These are phyloP conservation scores for Argentina anserina DNA, from an alignment of 306 rosid genomes.

Conservation along the genomic window DNA sequence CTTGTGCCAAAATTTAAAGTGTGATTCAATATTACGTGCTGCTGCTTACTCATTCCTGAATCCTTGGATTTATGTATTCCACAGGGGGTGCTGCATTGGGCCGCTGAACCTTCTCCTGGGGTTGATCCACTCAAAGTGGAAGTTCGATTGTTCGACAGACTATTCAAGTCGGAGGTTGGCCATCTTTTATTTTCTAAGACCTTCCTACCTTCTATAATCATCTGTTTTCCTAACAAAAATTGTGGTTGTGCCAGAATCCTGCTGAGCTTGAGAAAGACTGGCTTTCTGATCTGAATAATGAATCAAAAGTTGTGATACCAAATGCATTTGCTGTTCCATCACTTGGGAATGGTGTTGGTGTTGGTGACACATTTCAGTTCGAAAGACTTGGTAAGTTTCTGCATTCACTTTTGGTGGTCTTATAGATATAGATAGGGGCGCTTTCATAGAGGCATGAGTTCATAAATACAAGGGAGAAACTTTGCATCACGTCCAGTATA, in stretches of 20 bases:
- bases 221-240: neutral
- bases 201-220: neutral
- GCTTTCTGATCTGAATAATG: conserved; percentile 79
- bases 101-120: conserved; percentile 73
- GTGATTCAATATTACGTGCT: conserved; percentile 9
- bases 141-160: conserved; percentile 80
- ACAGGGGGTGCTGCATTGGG: conserved; percentile 98
- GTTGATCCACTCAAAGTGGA: conserved; percentile 82
- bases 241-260: conserved; percentile 58
- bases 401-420: neutral
- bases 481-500: neutral
- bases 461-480: neutral
- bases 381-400: conserved; percentile 81
- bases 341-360: conserved; percentile 42
- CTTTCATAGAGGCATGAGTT: neutral
- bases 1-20: neutral
- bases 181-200: conserved; percentile 3
- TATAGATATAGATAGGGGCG: neutral
- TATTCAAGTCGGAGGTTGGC: conserved; percentile 83
- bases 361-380: conserved; percentile 81
- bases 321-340: conserved; percentile 62
- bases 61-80: neutral
- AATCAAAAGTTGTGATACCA: conserved; percentile 58
- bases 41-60: neutral
- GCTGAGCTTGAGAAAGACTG: conserved; percentile 70